Conservation (phyloP, 352 stramenopile genomes). For the Pythium rishiriense region DNA sequence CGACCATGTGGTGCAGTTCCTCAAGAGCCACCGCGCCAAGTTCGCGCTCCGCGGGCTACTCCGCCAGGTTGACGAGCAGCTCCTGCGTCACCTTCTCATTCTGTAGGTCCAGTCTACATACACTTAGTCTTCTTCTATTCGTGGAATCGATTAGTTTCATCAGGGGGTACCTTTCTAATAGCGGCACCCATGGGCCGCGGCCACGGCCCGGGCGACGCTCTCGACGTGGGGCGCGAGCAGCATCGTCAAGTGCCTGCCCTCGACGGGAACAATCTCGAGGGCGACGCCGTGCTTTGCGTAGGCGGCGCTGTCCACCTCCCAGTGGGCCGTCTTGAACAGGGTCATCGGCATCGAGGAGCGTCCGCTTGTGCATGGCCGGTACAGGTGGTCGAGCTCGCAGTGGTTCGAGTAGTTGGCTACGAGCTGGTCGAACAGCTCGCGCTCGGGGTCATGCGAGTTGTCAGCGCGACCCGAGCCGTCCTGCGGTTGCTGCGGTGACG, state of each 20-base stretch:
- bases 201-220: conserved; percentile 22
- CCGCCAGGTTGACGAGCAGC: background rate
- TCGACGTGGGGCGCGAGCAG: conserved; percentile 32
- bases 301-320: conserved; percentile 29
- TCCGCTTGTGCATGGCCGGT: conserved; percentile 33
- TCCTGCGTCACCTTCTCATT: background rate
- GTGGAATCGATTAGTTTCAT: background rate
- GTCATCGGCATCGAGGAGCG: background rate
- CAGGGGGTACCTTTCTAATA: too few species aligned
- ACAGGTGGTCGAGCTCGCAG: conserved; percentile 39
- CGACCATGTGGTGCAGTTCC: conserved; percentile 19
- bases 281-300: conserved; percentile 13
- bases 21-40: background rate
- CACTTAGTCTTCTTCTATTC: background rate
- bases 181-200: background rate
- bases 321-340: conserved; percentile 40
- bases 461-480: conserved; percentile 22
- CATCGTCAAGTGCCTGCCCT: conserved; percentile 39
- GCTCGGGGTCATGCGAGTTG: conserved; percentile 16
- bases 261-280: conserved; percentile 20
- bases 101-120: too few species aligned
- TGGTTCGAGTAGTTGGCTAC: conserved; percentile 38
- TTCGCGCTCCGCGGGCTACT: background rate
- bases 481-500: conserved; percentile 11
- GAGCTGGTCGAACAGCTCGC: conserved; percentile 34